These are phyloP conservation scores for Daldinia sp. DNA, from an alignment of 2,329 filamentous ascomycete species.

Conservation along the genomic window DNA sequence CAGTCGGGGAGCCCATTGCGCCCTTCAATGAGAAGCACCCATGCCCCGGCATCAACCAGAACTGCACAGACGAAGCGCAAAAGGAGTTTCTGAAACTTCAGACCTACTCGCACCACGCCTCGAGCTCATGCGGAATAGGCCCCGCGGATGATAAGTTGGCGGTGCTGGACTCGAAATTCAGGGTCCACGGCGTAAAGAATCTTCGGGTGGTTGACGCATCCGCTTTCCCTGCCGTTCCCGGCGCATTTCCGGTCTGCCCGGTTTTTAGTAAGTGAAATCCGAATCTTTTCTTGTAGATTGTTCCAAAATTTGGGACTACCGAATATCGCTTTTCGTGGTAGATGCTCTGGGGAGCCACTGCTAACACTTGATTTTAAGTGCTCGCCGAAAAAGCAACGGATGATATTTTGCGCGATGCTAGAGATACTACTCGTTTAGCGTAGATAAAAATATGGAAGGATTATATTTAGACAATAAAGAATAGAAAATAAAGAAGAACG, in stretches of 20 bases:
- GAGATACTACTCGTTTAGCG: slow-evolving; percentile 6
- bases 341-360: background rate
- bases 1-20: slow-evolving; percentile 43
- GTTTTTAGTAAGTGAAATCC: slow-evolving; percentile 56
- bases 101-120: slow-evolving; percentile 68
- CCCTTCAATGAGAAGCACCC: slow-evolving; percentile 49
- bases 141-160: slow-evolving; percentile 63
- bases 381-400: slow-evolving; percentile 71
- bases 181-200: slow-evolving; percentile 64
- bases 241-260: slow-evolving; percentile 60
- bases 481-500: background rate
- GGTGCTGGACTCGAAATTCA: slow-evolving; percentile 66
- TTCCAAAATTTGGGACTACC: background rate
- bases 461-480: background rate
- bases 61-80: slow-evolving; percentile 53
- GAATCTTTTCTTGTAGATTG: background rate
- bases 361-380: slow-evolving; percentile 48
- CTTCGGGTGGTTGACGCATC: slow-evolving; percentile 70
- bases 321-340: background rate
- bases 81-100: slow-evolving; percentile 52
- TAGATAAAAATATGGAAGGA: slow-evolving; percentile 7
- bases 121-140: slow-evolving; percentile 66
- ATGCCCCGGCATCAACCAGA: slow-evolving; percentile 51
- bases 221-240: slow-evolving; percentile 63
- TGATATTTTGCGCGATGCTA: slow-evolving; percentile 56